Percentiles rank a stretch among this genome's conserved stretches.
Conservation (phyloP, 129 eudicot genomes). For the Dittrichia graveolens region DNA sequence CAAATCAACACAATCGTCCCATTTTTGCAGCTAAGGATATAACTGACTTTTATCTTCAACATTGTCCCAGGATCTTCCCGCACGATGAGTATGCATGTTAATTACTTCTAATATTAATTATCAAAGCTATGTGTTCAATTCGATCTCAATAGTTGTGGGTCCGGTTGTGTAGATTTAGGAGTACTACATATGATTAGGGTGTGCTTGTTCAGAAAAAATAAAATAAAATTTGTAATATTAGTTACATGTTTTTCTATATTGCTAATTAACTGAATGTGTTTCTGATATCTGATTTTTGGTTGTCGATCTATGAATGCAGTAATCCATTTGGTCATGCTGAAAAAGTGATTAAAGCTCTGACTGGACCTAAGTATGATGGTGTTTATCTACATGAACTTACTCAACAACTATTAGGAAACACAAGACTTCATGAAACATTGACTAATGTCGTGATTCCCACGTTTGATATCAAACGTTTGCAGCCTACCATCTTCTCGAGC, state of each 20-base stretch:
- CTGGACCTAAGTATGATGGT: conserved; percentile 60
- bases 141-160: too few relatives aligned
- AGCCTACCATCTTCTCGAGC: conserved; percentile 61
- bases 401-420: conserved; percentile 39
- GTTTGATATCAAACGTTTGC: conserved; percentile 56
- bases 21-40: conserved; percentile 36
- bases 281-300: background rate
- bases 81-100: conserved; percentile 36
- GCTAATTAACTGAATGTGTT: background rate
- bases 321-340: conserved; percentile 41
- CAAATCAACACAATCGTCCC: conserved; percentile 40
- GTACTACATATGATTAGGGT: too few relatives aligned
- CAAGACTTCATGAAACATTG: conserved; percentile 45
- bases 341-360: conserved; percentile 31
- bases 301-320: conserved; percentile 2
- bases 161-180: too few relatives aligned
- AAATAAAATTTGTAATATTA: too few relatives aligned
- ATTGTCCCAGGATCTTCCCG: conserved; percentile 54
- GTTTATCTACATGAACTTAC: conserved; percentile 45
- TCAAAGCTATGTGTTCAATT: too few relatives aligned
- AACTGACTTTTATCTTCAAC: conserved; percentile 36
- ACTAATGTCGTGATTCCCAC: conserved; percentile 69
- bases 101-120: background rate
- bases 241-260: too few relatives aligned
- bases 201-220: too few relatives aligned